A percentile compares a stretch with the other conserved stretches of the same genome.
Conservation (phyloP, 192 early-diverging fungal genomes). For the Coemansia sp. region DNA sequence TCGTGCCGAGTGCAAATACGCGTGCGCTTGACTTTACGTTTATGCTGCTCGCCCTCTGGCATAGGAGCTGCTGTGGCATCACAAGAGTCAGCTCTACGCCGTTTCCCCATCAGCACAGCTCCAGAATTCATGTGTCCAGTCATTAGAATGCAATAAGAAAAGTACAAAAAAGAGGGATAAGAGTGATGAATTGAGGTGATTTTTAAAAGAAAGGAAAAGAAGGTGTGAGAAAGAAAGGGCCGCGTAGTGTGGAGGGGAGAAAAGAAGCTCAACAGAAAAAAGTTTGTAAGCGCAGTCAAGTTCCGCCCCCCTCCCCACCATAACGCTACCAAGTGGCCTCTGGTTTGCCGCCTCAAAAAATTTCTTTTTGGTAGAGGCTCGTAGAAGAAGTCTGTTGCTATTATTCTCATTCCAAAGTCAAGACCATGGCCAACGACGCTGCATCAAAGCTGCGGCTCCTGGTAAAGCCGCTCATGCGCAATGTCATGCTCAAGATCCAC, state of each 20-base stretch:
- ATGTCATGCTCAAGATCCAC: slow-evolving; percentile 46
- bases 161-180: slow-evolving; percentile 7
- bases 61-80: background rate
- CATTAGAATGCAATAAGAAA: background rate
- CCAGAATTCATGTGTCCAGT: background rate
- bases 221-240: slow-evolving; percentile 6
- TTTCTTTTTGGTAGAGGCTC: background rate
- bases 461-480: slow-evolving; percentile 47
- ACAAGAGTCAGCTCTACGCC: slow-evolving; percentile 5
- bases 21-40: background rate
- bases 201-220: background rate
- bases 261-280: background rate
- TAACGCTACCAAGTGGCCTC: background rate
- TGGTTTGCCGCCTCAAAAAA: background rate
- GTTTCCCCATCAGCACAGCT: slow-evolving; percentile 3
- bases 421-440: slow-evolving; percentile 13
- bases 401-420: too few relatives aligned
- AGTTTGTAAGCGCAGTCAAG: background rate
- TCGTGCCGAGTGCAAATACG: background rate
- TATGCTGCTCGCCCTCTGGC: background rate
- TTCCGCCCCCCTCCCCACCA: slow-evolving; percentile 5
- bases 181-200: background rate
- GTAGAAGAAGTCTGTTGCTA: background rate
- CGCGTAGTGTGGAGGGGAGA: background rate
- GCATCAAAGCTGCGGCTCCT: slow-evolving; percentile 25